A percentile compares a stretch with the other conserved stretches of the same genome.
phyloP scores from a whole-genome alignment of 495 filamentous ascomycete species.

The Thermochaetoides thermophila region DNA sequence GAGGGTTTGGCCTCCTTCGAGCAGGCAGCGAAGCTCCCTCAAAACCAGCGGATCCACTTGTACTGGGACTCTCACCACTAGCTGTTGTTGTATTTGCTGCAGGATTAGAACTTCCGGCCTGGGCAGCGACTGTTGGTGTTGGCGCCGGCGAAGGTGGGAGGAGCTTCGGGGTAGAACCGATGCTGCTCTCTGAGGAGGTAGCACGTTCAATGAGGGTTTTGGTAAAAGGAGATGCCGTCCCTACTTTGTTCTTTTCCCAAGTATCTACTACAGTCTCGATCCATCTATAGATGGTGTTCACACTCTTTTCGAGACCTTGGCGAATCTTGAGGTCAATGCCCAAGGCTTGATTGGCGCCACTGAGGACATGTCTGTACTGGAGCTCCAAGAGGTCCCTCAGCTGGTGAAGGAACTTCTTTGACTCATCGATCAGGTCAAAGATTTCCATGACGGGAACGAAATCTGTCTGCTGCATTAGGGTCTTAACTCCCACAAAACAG shows the following conservation, averaged over 20 bases:
- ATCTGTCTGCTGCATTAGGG: constrained; percentile 3
- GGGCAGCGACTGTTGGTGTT: constrained; percentile 10
- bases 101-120: too few relatives aligned
- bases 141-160: constrained; percentile 15
- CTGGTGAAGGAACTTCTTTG: constrained; percentile 11
- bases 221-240: constrained; percentile 10
- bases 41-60: not conserved
- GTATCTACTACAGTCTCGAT: constrained; percentile 17
- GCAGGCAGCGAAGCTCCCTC: constrained; percentile 1
- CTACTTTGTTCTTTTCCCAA: constrained; percentile 13
- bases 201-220: constrained; percentile 1
- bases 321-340: constrained; percentile 15
- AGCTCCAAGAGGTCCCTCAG: constrained; percentile 16
- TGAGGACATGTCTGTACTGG: constrained; percentile 16
- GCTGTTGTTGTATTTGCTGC: not conserved
- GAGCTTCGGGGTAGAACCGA: constrained; percentile 8
- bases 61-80: constrained; percentile 3
- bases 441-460: constrained; percentile 21
- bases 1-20: constrained; percentile 6
- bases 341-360: constrained; percentile 5
- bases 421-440: constrained; percentile 18
- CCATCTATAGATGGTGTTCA: constrained; percentile 16
- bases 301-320: constrained; percentile 16
- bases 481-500: too few relatives aligned
- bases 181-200: constrained; percentile 1